Base-by-base conservation (phyloP, 192 early-diverging fungal species). In the Oehlia diaphana region DNA sequence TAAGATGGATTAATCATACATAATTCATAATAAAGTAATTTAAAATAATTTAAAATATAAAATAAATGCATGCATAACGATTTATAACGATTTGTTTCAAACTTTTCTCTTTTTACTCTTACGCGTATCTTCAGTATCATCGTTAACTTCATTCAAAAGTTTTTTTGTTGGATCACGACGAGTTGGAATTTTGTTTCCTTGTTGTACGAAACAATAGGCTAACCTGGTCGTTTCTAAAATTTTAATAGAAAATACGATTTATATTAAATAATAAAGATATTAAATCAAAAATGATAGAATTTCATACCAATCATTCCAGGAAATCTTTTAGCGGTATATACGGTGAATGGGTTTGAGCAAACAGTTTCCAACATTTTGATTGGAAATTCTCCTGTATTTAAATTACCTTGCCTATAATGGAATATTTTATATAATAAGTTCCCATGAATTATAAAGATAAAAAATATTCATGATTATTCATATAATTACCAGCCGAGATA, bases 261-360 rank as follows among this genome's bases (percentile, higher is more conserved):
- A 19, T 58, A 19, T 42, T 37, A 37, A 53, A 16, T 0, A 53
- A 16, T 0, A 53, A 16, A 14, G 2, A 26, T 16, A 53, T 13
- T 19, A 6, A 19, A 58, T 58, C 0, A 16, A 16, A 16, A 19
- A 58, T 58, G 50, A 6, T 58, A 19, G 19, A 19, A 58, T 21
- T 58, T 14, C 10, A 66, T 62, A 84, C 83, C 83, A 47, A 78
- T 74, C 84, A 84, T 84, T 2, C 85, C 85, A 8, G 85, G 85
- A 72, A 86, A 86, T 10, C 62, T 78, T 19, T 82, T 82, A 8
- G 85, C 76, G 12, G 78, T 63, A 81, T 82, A 86, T 4, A 84
- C 85, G 8, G 75, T 80, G 39, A 86, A 86, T 14, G 81, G 66
- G 9, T 80, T 44, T 0, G 81, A 82, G 62, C 74, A 65, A 12